These are phyloP conservation scores for Leccinum insolens DNA, from an alignment of 1,284 basidiomycete genomes.

Conservation along the genomic window DNA sequence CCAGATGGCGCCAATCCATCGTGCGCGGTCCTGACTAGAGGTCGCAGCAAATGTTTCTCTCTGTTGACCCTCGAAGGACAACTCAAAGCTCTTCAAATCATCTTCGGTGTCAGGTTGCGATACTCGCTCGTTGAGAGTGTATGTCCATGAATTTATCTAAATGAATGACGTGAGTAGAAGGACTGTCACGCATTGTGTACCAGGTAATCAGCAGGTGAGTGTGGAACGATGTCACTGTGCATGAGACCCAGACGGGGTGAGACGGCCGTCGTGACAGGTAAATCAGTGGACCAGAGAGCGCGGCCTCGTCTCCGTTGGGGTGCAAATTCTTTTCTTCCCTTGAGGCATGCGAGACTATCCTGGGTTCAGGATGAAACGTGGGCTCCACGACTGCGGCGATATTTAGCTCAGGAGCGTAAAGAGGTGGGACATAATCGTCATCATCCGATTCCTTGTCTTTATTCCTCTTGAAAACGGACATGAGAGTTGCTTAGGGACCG, in stretches of 20 bases:
- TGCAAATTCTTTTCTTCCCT: conserved; percentile 3
- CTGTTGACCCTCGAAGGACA: conserved; percentile 54
- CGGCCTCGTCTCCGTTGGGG: conserved; percentile 8
- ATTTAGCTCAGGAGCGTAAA: no score
- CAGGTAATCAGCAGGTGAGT: conserved; percentile 52
- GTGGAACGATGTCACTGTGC: conserved; percentile 50
- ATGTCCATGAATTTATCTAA: conserved; percentile 62
- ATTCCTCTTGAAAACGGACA: no score
- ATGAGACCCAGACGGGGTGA: conserved; percentile 54
- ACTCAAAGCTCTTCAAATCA: conserved; percentile 59
- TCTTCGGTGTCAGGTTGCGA: conserved; percentile 41
- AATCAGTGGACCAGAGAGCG: conserved; percentile 46
- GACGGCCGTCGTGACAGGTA: conserved; percentile 46
- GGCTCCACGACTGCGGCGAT: no score
- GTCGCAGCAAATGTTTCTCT: conserved; percentile 62
- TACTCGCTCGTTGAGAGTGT: conserved; percentile 48
- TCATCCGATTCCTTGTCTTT: no score
- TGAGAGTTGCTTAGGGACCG: conserved; percentile 61
- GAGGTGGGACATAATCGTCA: no score
- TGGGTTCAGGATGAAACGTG: no score
- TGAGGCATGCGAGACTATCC: background rate
- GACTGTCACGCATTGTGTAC: conserved; percentile 45
- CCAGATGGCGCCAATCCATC: conserved; percentile 76
- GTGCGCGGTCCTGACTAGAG: conserved; percentile 63
- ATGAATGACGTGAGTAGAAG: conserved; percentile 48